phyloP scores from a whole-genome alignment of 441 rosid genomes.

The Corymbia citriodora region DNA sequence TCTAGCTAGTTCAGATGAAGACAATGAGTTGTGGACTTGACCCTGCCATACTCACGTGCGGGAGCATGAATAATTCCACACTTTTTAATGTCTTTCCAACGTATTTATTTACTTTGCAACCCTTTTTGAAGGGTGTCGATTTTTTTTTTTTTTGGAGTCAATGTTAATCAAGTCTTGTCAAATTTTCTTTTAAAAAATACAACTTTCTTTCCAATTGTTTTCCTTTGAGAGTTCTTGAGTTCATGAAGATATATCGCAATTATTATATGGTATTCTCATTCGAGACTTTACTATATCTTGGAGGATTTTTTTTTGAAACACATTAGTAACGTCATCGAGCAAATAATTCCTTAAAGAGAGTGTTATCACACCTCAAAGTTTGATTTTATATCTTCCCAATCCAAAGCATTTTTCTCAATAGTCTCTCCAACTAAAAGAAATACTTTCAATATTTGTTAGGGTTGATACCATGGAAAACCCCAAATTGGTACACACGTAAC shows the following conservation, averaged over 20 bases:
- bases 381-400: background rate
- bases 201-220: no score
- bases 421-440: background rate
- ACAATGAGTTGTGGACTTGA: no score
- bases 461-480: no score
- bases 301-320: no score
- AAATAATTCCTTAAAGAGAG: background rate
- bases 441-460: background rate
- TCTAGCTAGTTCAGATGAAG: no score
- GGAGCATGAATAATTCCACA: accelerated
- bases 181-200: no score
- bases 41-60: accelerated
- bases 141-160: background rate
- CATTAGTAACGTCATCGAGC: accelerated
- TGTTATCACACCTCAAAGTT: no score
- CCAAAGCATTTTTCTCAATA: background rate
- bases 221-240: accelerated
- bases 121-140: accelerated
- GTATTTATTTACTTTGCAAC: background rate
- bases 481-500: no score
- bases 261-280: accelerated
- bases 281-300: no score
- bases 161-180: background rate
- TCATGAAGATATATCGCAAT: accelerated
- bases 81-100: background rate